phyloP scores from a whole-genome alignment of 225 moss, liverwort and hornwort species.

The Asterella californica region DNA sequence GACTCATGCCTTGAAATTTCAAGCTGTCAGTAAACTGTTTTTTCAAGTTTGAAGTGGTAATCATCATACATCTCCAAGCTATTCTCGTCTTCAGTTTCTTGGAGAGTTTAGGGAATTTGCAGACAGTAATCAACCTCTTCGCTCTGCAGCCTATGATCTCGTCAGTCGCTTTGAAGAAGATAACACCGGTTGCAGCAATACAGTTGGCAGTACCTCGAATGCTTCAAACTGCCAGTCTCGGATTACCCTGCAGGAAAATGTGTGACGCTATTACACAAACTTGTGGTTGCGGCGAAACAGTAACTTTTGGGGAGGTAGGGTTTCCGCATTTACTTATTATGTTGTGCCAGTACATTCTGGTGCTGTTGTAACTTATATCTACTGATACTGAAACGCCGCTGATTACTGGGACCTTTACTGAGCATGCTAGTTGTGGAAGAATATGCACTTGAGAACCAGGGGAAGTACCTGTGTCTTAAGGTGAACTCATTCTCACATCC shows the following conservation, averaged over 20 bases:
- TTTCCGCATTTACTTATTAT: not conserved
- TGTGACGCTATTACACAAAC: slow-evolving; percentile 71
- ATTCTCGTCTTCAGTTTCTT: not conserved
- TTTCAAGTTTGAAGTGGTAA: not conserved
- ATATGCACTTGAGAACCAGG: not conserved
- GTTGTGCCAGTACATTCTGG: not conserved
- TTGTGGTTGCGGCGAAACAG: slow-evolving; percentile 73
- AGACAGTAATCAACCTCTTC: not conserved
- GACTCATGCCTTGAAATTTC: not conserved
- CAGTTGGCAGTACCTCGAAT: slow-evolving; percentile 78
- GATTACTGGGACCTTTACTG: not conserved
- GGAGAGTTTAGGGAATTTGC: not conserved
- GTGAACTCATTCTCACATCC: not conserved
- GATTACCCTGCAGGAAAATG: slow-evolving; percentile 92
- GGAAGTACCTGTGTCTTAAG: not conserved
- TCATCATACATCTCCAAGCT: not conserved
- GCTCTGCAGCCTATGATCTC: slow-evolving; percentile 82
- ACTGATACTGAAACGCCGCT: not conserved
- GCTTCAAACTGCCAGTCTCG: slow-evolving; percentile 79
- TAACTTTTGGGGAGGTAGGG: slow-evolving; percentile 83
- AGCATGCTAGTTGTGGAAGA: not conserved
- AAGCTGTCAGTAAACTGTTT: not conserved
- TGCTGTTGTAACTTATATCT: not conserved
- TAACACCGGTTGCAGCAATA: slow-evolving; percentile 61
- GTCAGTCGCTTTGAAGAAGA: slow-evolving; percentile 65